Conservation (phyloP, 2,329 filamentous ascomycete genomes). For the Huntiella moniliformis region DNA sequence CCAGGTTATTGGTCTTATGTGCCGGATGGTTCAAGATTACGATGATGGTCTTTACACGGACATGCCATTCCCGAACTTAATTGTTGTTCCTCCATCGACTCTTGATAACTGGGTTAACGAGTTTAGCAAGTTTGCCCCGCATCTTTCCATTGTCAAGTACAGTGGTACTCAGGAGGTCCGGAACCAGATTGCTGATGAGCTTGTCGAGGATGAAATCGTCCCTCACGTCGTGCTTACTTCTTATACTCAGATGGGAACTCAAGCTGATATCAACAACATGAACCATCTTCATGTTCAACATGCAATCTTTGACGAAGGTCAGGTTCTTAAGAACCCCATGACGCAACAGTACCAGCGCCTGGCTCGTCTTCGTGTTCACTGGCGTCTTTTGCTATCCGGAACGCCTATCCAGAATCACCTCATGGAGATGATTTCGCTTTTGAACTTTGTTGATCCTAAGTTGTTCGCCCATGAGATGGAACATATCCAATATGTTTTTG, state of each 20-base stretch:
- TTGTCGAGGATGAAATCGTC: conserved; percentile 32
- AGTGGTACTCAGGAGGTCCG: conserved; percentile 48
- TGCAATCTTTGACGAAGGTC: conserved; percentile 81
- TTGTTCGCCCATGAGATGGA: conserved; percentile 57
- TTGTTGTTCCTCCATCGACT: conserved; percentile 84
- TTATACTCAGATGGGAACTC: conserved; percentile 38
- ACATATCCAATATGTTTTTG: conserved; percentile 73
- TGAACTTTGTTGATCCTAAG: conserved; percentile 82
- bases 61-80: conserved; percentile 52
- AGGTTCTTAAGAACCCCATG: conserved; percentile 74
- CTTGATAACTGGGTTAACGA: conserved; percentile 92
- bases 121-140: conserved; percentile 70
- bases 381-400: conserved; percentile 65
- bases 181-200: conserved; percentile 44
- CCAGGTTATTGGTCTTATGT: conserved; percentile 82
- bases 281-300: conserved; percentile 29
- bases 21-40: conserved; percentile 55
- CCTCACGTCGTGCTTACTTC: conserved; percentile 42
- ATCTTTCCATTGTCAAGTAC: conserved; percentile 53
- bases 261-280: conserved; percentile 32
- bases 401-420: conserved; percentile 92
- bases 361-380: conserved; percentile 57
- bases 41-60: conserved; percentile 16
- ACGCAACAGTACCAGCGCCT: conserved; percentile 68
- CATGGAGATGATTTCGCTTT: conserved; percentile 71